Conservation (phyloP, 108 stramenopile species). For the Stephanodiscus minutulus region DNA sequence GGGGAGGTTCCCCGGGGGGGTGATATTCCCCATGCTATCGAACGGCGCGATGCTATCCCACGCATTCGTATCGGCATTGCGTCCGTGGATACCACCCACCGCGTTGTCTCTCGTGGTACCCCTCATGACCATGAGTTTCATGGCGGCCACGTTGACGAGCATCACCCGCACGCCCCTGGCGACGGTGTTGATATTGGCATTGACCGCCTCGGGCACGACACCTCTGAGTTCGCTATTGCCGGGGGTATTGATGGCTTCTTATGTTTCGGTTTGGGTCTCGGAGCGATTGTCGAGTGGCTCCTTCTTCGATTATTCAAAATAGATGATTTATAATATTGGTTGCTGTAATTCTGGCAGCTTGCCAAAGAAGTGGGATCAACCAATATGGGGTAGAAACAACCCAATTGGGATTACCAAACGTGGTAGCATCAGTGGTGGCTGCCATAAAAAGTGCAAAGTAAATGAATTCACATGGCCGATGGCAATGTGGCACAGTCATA, state of each 20-base stretch:
- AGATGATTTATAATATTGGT: not conserved
- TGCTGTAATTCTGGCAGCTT: too few relatives aligned
- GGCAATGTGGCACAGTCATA: too few relatives aligned
- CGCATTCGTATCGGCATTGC: slow-evolving; percentile 20
- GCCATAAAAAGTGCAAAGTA: too few relatives aligned
- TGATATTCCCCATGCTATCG: slow-evolving; percentile 49
- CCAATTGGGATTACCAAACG: too few relatives aligned
- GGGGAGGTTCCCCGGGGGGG: slow-evolving; percentile 43
- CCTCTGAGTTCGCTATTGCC: slow-evolving; percentile 61
- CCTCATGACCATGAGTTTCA: slow-evolving; percentile 55
- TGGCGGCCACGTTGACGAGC: slow-evolving; percentile 65
- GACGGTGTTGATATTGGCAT: slow-evolving; percentile 59
- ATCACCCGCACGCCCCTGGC: slow-evolving; percentile 69
- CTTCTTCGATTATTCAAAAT: slow-evolving; percentile 54
- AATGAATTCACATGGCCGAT: too few relatives aligned
- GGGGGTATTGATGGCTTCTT: slow-evolving; percentile 55
- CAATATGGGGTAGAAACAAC: too few relatives aligned
- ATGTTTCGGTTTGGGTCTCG: slow-evolving; percentile 56
- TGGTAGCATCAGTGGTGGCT: too few relatives aligned
- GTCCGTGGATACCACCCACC: slow-evolving; percentile 10
- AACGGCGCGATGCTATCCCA: slow-evolving; percentile 41
- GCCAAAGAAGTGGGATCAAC: too few relatives aligned
- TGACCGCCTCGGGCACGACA: slow-evolving; percentile 57
- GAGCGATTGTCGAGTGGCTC: slow-evolving; percentile 52
- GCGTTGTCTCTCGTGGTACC: slow-evolving; percentile 33